These are phyloP conservation scores for Nakataea oryzae DNA, from an alignment of 2,329 filamentous ascomycete species.

Conservation along the genomic window DNA sequence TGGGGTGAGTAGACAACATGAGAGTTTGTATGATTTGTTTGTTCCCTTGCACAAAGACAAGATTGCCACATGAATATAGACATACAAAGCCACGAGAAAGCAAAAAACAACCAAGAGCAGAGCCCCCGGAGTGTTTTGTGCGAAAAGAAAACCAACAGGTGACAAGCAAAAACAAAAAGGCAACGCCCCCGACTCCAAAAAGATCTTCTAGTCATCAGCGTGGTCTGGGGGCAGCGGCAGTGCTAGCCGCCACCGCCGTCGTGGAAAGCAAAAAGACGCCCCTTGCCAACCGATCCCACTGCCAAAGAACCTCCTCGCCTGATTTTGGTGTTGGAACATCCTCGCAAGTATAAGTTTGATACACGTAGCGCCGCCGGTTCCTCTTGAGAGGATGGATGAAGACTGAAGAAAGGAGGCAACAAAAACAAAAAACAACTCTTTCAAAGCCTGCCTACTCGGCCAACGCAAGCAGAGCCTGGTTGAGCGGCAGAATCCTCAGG, in stretches of 20 bases:
- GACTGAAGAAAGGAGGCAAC: neutral
- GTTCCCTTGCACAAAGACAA: too few relatives aligned
- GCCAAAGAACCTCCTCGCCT: too few relatives aligned
- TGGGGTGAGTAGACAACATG: too few relatives aligned
- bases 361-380: neutral
- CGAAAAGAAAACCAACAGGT: neutral
- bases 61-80: neutral
- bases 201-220: neutral
- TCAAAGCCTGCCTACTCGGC: slow-evolving; percentile 23
- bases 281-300: neutral
- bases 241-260: too few relatives aligned
- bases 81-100: neutral
- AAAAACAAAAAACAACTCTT: neutral
- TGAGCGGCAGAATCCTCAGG: slow-evolving; percentile 45
- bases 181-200: neutral
- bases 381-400: too few relatives aligned
- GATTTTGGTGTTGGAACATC: neutral
- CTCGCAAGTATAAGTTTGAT: neutral
- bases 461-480: slow-evolving; percentile 46
- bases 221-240: too few relatives aligned
- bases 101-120: neutral
- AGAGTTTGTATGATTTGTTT: too few relatives aligned
- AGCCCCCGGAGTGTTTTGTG: neutral
- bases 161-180: neutral
- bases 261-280: neutral